Percentiles rank a stretch among this genome's conserved stretches.
Evolutionary conservation across 1,139 yeast species (phyloP).

Genomic region (Hanseniaspora gamundiae): DNA sequence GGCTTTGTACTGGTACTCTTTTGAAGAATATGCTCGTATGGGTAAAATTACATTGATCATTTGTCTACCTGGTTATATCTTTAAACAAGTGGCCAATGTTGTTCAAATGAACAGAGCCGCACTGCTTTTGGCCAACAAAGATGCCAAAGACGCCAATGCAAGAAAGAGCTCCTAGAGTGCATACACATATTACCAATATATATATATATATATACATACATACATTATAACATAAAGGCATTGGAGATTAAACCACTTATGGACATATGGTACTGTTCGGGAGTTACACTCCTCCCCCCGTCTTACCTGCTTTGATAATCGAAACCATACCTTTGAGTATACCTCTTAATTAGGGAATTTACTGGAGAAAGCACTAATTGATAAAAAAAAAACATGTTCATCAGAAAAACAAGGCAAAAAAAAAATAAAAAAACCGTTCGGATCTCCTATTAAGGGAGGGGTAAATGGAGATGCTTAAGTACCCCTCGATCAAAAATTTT

Average conservation of each 20-base stretch:
- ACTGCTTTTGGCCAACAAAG: constrained; percentile 62
- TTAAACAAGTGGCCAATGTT: constrained; percentile 84
- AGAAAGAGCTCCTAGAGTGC: constrained; percentile 15
- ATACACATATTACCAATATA: no score
- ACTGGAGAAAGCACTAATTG: no score
- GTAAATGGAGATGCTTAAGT: neutral
- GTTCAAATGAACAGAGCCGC: constrained; percentile 86
- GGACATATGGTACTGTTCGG: no score
- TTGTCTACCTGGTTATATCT: constrained; percentile 78
- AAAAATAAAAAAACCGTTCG: neutral
- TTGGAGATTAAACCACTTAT: no score
- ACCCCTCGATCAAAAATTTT: neutral
- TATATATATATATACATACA: no score
- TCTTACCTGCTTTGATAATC: no score
- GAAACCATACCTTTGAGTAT: no score
- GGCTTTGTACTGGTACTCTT: constrained; percentile 67
- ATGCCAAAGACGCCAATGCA: constrained; percentile 44
- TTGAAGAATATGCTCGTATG: constrained; percentile 32
- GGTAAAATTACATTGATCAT: constrained; percentile 44
- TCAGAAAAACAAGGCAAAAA: neutral
- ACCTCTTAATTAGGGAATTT: no score
- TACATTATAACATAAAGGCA: no score
- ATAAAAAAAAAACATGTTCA: neutral
- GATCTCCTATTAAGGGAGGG: no score
- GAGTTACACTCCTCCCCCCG: no score